Evolutionary conservation across 2,329 filamentous ascomycete species (phyloP), one percentile per base, ranked within the genome.

Genomic region (Daldinia sp.): DNA sequence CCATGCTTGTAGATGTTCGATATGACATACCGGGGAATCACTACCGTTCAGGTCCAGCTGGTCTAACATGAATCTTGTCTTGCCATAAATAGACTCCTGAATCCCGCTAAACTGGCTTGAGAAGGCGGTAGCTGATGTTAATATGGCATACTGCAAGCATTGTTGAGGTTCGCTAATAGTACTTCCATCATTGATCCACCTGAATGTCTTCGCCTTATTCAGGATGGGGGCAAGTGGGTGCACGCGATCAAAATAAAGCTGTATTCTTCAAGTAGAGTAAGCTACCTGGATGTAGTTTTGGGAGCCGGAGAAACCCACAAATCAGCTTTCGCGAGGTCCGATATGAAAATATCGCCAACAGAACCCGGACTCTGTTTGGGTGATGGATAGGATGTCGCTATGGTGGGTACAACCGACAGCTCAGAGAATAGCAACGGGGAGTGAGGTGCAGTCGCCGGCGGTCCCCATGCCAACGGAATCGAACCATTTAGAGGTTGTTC

Each of bases 201-300:
- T 54, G 34, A 67, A 64, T 3, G 58, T 58, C 27, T 67, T 67
- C 4, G 61, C 15, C 30, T 64, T 59, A 34, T 67, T 64, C 0
- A 67, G 23, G 9, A 67, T 64, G 1, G 64, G 64, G 13, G 63
- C 55, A 27, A 67, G 54, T 37, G 64, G 64, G 45, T 67, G 64
- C 41, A 67, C 64, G 43, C 64, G 64, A 27, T 67, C 64, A 51
- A 67, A 67, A 19, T 64, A 67, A 34, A 67, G 58, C 48, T 67
- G 64, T 37, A 58, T 64, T 41, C 64, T 67, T 35, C 6, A 8
- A 45, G 15, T 29, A 52, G 41, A 58, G 61, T 67, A 57, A 64
- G 64, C 47, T 10, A 15, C n/a, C 21, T 30, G 17, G 4, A 30
- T 5, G 10, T 10, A 21, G 5, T 25, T 11, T 3, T 17, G 11